A percentile compares a stretch with the other conserved stretches of the same genome.
These are phyloP conservation scores for Allomyces javanicus DNA, from an alignment of 192 early-diverging fungal genomes.

Conservation along the genomic window DNA sequence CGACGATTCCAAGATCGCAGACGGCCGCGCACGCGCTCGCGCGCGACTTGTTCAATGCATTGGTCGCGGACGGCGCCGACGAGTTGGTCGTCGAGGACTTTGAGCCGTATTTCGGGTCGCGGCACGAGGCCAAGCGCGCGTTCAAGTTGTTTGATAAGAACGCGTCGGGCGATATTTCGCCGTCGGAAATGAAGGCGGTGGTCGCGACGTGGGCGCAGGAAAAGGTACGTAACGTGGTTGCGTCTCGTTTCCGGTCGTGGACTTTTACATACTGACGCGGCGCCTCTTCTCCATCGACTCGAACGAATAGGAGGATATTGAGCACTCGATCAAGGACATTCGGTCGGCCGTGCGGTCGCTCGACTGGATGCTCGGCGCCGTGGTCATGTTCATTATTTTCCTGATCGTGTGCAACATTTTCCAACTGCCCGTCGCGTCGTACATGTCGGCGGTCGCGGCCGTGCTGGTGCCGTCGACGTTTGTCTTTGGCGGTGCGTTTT, in stretches of 20 bases:
- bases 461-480: constrained; percentile 61
- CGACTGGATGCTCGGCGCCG: not conserved
- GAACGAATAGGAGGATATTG: constrained; percentile 19
- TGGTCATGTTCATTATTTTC: not conserved
- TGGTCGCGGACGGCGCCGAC: not conserved
- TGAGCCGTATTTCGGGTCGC: not conserved
- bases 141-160: constrained; percentile 78
- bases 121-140: constrained; percentile 48
- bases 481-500: constrained; percentile 42
- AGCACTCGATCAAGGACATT: constrained; percentile 34
- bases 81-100: not conserved
- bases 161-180: constrained; percentile 66
- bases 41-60: not conserved
- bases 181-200: constrained; percentile 56
- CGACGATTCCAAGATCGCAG: not conserved
- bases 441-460: constrained; percentile 44
- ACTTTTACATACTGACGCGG: constrained; percentile 70
- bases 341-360: constrained; percentile 6
- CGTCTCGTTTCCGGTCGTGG: constrained; percentile 18
- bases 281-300: constrained; percentile 6
- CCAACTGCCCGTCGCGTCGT: constrained; percentile 30
- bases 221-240: constrained; percentile 40
- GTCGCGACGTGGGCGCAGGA: constrained; percentile 69
- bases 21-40: not conserved
- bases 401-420: constrained; percentile 29